Percentiles rank a stretch among this genome's conserved stretches.
phyloP scores from a whole-genome alignment of 345 rosid species.

The Capsella bursapastoris region DNA sequence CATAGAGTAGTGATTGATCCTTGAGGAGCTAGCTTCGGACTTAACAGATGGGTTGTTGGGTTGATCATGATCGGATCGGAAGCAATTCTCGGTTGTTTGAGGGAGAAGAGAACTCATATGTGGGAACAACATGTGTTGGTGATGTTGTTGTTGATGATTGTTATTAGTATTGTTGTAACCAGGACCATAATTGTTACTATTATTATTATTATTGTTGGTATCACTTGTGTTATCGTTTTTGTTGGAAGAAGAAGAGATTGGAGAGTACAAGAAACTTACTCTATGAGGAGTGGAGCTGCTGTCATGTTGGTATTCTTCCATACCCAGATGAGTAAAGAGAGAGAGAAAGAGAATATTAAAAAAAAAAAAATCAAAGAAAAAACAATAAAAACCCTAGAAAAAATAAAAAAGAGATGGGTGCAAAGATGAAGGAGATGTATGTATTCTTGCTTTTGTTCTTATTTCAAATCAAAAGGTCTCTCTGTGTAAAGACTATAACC shows the following conservation, averaged over 20 bases:
- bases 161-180: constrained; percentile 37
- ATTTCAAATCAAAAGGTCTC: constrained; percentile 41
- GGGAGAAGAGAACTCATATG: constrained; percentile 45
- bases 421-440: constrained; percentile 36
- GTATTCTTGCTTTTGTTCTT: constrained; percentile 45
- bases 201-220: constrained; percentile 44
- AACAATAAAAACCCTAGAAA: constrained; percentile 44
- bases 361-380: constrained; percentile 10
- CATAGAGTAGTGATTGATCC: constrained; percentile 61
- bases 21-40: constrained; percentile 70
- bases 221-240: constrained; percentile 49
- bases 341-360: constrained; percentile 42
- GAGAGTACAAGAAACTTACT: constrained; percentile 77
- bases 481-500: constrained; percentile 42
- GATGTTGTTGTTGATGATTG: constrained; percentile 13
- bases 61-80: constrained; percentile 57
- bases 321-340: constrained; percentile 42
- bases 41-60: constrained; percentile 60
- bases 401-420: constrained; percentile 1
- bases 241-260: constrained; percentile 62
- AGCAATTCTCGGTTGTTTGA: constrained; percentile 56
- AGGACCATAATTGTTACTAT: constrained; percentile 41
- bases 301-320: constrained; percentile 81
- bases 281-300: constrained; percentile 59
- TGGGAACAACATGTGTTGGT: constrained; percentile 46